These are phyloP conservation scores for Zygotorulaspora florentina DNA, from an alignment of 805 yeast species.

Conservation along the genomic window DNA sequence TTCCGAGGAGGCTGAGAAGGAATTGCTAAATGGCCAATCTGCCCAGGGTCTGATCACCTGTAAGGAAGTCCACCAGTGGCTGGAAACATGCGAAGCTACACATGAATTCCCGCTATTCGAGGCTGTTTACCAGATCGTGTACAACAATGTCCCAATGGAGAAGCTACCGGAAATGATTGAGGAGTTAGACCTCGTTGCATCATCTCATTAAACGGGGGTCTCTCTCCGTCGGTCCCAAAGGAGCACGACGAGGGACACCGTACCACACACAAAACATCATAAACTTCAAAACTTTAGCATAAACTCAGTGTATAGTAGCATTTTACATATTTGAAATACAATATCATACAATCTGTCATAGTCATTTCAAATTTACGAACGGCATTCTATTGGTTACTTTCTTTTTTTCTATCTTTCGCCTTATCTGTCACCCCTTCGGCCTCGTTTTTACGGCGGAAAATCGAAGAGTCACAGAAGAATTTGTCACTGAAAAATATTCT, in stretches of 20 bases:
- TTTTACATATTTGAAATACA: background rate
- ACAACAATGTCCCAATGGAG: constrained; percentile 67
- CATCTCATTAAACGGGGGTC: background rate
- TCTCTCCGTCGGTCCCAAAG: background rate
- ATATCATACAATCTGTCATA: background rate
- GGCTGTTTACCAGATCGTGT: constrained; percentile 76
- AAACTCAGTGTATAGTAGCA: constrained; percentile 1
- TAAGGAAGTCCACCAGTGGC: constrained; percentile 84
- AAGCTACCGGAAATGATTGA: constrained; percentile 71
- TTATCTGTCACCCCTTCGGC: no score
- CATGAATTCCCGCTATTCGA: constrained; percentile 68
- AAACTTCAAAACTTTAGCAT: background rate
- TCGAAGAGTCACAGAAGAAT: no score
- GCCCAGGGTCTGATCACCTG: constrained; percentile 94
- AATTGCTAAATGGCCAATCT: constrained; percentile 87
- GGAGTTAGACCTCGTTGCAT: constrained; percentile 28
- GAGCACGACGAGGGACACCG: background rate
- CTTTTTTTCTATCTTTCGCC: no score
- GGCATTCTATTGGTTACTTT: no score
- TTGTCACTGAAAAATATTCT: no score
- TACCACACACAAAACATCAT: no score
- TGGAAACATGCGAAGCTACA: constrained; percentile 43
- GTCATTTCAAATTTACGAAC: background rate
- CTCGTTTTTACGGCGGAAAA: no score
- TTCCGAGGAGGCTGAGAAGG: constrained; percentile 80